Evolutionary conservation across 179 eudicot species (phyloP).

Genomic region (Patellifolia procumbens): DNA sequence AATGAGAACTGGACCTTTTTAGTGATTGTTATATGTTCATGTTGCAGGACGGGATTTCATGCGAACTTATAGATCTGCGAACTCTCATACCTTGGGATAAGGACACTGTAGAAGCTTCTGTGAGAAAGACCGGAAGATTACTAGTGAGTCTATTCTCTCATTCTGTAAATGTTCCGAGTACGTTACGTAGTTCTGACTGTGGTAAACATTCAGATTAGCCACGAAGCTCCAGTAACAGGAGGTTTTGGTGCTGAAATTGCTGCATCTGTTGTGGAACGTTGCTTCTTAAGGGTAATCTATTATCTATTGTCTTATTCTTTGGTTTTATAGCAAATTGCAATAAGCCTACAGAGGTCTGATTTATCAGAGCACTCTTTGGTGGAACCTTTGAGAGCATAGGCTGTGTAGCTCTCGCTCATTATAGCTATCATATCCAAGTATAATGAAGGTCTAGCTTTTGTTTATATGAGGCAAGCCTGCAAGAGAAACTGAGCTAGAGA

Average conservation of each 20-base stretch:
- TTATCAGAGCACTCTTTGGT: not conserved
- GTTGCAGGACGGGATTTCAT: constrained; percentile 91
- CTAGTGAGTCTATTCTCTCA: constrained; percentile 57
- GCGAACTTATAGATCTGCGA: constrained; percentile 90
- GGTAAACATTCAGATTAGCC: constrained; percentile 64
- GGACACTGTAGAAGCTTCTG: constrained; percentile 93
- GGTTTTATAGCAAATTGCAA: constrained; percentile 3
- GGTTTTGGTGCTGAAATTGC: constrained; percentile 99
- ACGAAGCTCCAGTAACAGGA: constrained; percentile 98
- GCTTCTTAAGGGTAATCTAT: constrained; percentile 85
- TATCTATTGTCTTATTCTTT: too few species aligned
- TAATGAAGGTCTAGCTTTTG: not conserved
- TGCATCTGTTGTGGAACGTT: constrained; percentile 86
- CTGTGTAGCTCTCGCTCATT: not conserved
- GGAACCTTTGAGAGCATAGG: not conserved
- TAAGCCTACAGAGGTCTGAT: not conserved
- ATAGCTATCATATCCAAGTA: not conserved
- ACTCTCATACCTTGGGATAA: constrained; percentile 98
- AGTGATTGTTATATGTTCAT: constrained; percentile 10
- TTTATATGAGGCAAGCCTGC: not conserved
- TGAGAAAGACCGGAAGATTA: constrained; percentile 91
- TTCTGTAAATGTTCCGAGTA: not conserved
- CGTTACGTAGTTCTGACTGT: constrained; percentile 8
- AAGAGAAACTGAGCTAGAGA: constrained; percentile 3
- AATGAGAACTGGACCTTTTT: not conserved